These are phyloP conservation scores for Pisolithus microcarpus DNA, from an alignment of 768 basidiomycete genomes.

Conservation along the genomic window DNA sequence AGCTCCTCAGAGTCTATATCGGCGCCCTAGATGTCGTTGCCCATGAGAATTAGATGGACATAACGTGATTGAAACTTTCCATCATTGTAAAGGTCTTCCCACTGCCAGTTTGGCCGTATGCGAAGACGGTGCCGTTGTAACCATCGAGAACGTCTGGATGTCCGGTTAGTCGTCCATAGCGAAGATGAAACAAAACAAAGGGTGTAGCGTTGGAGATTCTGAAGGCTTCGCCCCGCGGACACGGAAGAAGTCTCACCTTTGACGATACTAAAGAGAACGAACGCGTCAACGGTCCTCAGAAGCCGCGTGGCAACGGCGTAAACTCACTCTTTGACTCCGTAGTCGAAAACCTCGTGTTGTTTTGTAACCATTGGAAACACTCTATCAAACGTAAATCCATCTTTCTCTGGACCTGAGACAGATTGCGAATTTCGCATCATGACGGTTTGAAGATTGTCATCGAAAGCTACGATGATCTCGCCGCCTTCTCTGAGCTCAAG, in stretches of 20 bases:
- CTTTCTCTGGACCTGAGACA: slow-evolving; percentile 82
- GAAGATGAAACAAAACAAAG: neutral
- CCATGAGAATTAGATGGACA: slow-evolving; percentile 7
- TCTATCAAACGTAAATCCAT: slow-evolving; percentile 96
- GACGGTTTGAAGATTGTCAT: slow-evolving; percentile 79
- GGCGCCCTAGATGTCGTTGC: slow-evolving; percentile 58
- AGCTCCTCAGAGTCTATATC: slow-evolving; percentile 93
- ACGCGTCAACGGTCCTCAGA: slow-evolving; percentile 14
- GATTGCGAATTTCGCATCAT: slow-evolving; percentile 65
- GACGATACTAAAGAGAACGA: slow-evolving; percentile 56
- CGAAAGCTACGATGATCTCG: slow-evolving; percentile 84
- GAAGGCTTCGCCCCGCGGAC: neutral
- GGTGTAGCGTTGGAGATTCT: slow-evolving; percentile 1
- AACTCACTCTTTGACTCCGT: slow-evolving; percentile 92
- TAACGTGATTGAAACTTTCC: slow-evolving; percentile 40
- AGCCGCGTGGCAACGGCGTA: slow-evolving; percentile 1
- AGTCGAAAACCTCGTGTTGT: slow-evolving; percentile 95
- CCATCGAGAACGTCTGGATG: slow-evolving; percentile 89
- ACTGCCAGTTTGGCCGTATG: slow-evolving; percentile 95
- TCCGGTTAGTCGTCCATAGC: slow-evolving; percentile 13
- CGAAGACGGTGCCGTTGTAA: slow-evolving; percentile 96
- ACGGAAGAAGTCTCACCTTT: slow-evolving; percentile 51
- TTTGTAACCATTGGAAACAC: slow-evolving; percentile 89
- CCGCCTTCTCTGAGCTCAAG: slow-evolving; percentile 85
- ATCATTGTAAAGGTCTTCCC: slow-evolving; percentile 99